These are phyloP conservation scores for Penicillium rolfsii DNA, from an alignment of 2,329 filamentous ascomycete genomes.

Conservation along the genomic window DNA sequence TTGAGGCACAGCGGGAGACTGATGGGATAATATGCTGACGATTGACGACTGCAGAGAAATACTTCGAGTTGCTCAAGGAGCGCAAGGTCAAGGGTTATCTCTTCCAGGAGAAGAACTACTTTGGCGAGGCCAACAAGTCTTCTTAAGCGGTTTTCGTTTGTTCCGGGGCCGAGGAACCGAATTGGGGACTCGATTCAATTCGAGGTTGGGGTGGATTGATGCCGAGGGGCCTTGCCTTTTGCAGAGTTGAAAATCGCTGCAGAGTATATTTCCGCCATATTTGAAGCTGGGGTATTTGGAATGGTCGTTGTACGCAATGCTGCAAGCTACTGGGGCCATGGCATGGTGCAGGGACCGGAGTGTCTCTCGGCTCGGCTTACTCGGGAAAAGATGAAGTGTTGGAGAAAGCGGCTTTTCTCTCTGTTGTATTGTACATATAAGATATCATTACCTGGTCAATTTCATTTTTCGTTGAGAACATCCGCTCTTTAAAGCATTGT, in stretches of 20 bases:
- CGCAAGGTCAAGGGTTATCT: constrained; percentile 66
- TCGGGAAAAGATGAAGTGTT: constrained; percentile 17
- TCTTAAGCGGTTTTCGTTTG: constrained; percentile 20
- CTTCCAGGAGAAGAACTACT: constrained; percentile 66
- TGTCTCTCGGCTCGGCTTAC: neutral
- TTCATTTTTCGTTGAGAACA: constrained; percentile 21
- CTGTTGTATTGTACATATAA: constrained; percentile 35
- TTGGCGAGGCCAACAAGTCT: constrained; percentile 38
- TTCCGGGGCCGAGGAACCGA: neutral
- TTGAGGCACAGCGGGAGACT: neutral
- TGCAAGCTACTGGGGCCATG: neutral
- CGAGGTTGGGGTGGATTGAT: neutral
- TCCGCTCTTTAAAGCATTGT: neutral
- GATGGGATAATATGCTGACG: constrained; percentile 13
- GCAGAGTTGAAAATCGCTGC: neutral
- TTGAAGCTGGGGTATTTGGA: neutral
- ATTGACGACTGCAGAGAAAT: constrained; percentile 58
- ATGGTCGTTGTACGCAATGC: neutral
- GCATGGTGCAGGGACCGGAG: neutral
- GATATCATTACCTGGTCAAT: constrained; percentile 35
- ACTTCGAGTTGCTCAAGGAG: constrained; percentile 66
- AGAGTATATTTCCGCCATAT: neutral
- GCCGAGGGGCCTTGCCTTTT: neutral
- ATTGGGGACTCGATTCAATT: neutral
- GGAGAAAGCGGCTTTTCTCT: constrained; percentile 17